phyloP scores from a whole-genome alignment of 768 basidiomycete species.

The Collybia mongolica region DNA sequence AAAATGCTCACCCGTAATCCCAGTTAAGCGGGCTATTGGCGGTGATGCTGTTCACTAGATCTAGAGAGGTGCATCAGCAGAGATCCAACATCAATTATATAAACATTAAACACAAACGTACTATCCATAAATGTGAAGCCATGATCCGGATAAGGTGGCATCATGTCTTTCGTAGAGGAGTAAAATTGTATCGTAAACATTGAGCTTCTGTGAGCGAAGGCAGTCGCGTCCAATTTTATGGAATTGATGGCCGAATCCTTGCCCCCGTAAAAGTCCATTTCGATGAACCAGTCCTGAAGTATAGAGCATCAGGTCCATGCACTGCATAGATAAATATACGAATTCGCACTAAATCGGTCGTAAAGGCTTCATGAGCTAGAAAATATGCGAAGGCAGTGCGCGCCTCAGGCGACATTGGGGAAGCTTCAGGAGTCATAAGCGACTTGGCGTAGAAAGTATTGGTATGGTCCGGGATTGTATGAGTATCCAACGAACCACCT shows the following conservation, averaged over 20 bases:
- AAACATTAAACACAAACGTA: background rate
- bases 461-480: conserved; percentile 10
- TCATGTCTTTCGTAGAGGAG: conserved; percentile 29
- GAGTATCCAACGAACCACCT: conserved; percentile 20
- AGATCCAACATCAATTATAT: too few species aligned
- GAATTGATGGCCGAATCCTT: conserved; percentile 43
- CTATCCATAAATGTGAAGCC: background rate
- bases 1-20: too few species aligned
- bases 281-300: conserved; percentile 32
- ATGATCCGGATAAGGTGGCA: background rate
- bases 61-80: too few species aligned
- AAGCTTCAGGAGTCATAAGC: conserved; percentile 26
- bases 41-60: too few species aligned
- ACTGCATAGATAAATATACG: background rate
- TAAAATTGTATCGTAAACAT: conserved; percentile 51
- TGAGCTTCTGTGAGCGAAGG: conserved; percentile 43
- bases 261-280: conserved; percentile 44
- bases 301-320: background rate
- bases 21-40: too few species aligned
- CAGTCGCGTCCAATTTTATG: conserved; percentile 35
- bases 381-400: conserved; percentile 30
- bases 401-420: conserved; percentile 28
- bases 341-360: conserved; percentile 21
- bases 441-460: conserved; percentile 35
- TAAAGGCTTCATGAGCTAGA: conserved; percentile 29